These are phyloP conservation scores for Teratosphaeria epicoccoides DNA, from an alignment of 2,329 filamentous ascomycete genomes.

Conservation along the genomic window DNA sequence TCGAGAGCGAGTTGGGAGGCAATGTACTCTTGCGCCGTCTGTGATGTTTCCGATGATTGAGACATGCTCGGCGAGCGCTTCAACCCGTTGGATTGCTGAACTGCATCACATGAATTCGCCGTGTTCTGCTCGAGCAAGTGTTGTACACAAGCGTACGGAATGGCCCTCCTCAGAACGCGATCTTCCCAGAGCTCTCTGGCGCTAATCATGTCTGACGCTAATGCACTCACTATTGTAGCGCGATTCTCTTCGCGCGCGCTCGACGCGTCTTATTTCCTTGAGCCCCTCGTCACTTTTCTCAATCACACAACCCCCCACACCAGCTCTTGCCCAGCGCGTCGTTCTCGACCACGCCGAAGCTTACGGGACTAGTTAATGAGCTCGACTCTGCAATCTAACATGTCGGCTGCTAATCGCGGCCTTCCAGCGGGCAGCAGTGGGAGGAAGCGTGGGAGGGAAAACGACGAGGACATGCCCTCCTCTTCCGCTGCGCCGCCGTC, in stretches of 20 bases:
- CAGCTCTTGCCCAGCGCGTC: background rate
- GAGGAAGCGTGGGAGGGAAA: conserved; percentile 55
- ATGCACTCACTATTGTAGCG: background rate
- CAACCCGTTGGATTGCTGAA: background rate
- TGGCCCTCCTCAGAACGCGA: too few species aligned
- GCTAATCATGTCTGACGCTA: background rate
- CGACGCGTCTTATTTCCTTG: background rate
- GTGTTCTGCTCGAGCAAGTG: background rate
- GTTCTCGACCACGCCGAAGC: background rate
- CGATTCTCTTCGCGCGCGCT: background rate
- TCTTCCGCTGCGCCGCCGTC: conserved; percentile 50
- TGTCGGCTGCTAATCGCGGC: conserved; percentile 75
- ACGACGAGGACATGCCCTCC: conserved; percentile 50
- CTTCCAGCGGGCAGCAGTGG: conserved; percentile 37
- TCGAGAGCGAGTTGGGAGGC: conserved; percentile 82
- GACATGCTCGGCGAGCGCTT: background rate
- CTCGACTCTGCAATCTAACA: conserved; percentile 71
- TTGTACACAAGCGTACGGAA: background rate
- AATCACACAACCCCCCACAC: too few species aligned
- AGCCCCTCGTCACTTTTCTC: background rate
- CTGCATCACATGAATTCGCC: background rate
- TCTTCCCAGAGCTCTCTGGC: too few species aligned
- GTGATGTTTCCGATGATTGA: conserved; percentile 37
- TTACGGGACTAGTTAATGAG: conserved; percentile 34
- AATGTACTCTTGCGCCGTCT: conserved; percentile 59